Percentiles rank a stretch among this genome's conserved stretches.
Evolutionary conservation across 345 rosid species (phyloP).

Genomic region (Passiflora organensis): DNA sequence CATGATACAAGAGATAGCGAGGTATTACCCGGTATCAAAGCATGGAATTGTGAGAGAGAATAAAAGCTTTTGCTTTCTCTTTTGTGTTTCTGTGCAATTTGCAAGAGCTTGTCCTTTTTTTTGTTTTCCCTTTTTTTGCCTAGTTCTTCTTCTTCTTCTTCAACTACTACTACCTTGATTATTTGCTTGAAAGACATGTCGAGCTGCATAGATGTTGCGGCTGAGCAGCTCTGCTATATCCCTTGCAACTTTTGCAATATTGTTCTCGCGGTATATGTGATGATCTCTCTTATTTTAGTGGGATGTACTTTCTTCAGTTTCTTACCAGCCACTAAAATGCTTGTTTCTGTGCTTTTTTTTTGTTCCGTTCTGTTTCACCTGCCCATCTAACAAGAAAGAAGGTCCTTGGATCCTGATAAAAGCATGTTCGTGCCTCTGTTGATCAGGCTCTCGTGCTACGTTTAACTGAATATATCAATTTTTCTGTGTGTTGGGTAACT

Average conservation of each 20-base stretch:
- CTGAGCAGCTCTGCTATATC: constrained; percentile 97
- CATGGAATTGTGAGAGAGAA: constrained; percentile 17
- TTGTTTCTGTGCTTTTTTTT: too few relatives aligned
- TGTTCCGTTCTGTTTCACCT: too few relatives aligned
- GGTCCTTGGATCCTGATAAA: too few relatives aligned
- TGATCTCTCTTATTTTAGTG: constrained; percentile 21
- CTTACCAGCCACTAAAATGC: too few relatives aligned
- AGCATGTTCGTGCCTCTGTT: constrained; percentile 17
- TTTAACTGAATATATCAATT: constrained; percentile 19
- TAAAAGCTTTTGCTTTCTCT: constrained; percentile 19
- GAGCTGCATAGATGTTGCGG: constrained; percentile 23
- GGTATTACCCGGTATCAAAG: constrained; percentile 26
- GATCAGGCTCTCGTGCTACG: constrained; percentile 23
- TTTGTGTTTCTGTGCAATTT: constrained; percentile 21
- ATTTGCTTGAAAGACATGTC: constrained; percentile 29
- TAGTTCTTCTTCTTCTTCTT: constrained; percentile 17
- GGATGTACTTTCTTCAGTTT: too few relatives aligned
- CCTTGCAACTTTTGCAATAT: constrained; percentile 99
- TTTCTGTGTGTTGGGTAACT: constrained; percentile 13
- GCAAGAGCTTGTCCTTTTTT: constrained; percentile 22
- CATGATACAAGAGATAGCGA: constrained; percentile 19
- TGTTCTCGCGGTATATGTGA: constrained; percentile 85
- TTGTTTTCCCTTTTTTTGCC: constrained; percentile 16
- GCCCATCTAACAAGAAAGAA: too few relatives aligned
- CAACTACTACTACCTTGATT: constrained; percentile 11